A percentile compares a stretch with the other conserved stretches of the same genome.
phyloP scores from a whole-genome alignment of 2,329 filamentous ascomycete genomes.

The Herpotrichia juniperi region DNA sequence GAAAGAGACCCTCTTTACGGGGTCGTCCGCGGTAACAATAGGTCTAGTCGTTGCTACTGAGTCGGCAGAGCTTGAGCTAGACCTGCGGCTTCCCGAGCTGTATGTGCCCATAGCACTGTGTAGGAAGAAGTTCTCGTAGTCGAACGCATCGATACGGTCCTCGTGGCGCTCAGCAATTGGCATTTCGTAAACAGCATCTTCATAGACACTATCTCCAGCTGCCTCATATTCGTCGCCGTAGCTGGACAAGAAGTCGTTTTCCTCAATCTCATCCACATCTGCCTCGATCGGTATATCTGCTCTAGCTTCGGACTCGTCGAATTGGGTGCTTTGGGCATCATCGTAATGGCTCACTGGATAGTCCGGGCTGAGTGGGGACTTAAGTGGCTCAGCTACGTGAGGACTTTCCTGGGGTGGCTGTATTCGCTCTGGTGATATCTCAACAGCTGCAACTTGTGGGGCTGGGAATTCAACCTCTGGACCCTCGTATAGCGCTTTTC shows the following conservation, averaged over 20 bases:
- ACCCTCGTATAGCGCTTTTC: slow-evolving; percentile 28
- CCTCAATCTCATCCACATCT: slow-evolving; percentile 42
- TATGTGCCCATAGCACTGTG: slow-evolving; percentile 89
- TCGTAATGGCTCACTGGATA: slow-evolving; percentile 30
- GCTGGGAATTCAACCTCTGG: slow-evolving; percentile 9
- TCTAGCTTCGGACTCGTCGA: slow-evolving; percentile 17
- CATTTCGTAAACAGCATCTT: slow-evolving; percentile 51
- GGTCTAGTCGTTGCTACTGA: slow-evolving; percentile 59
- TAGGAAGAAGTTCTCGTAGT: slow-evolving; percentile 95
- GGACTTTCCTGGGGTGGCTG: not conserved
- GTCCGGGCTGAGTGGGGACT: slow-evolving; percentile 10
- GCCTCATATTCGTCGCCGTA: slow-evolving; percentile 31
- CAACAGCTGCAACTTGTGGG: slow-evolving; percentile 10
- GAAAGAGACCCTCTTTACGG: slow-evolving; percentile 33
- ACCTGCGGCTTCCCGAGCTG: slow-evolving; percentile 62
- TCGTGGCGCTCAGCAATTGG: slow-evolving; percentile 70
- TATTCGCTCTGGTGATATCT: not conserved
- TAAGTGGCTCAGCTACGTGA: not conserved
- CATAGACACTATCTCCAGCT: slow-evolving; percentile 47
- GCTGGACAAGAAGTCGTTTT: slow-evolving; percentile 48
- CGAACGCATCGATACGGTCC: slow-evolving; percentile 92
- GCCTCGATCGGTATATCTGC: slow-evolving; percentile 34
- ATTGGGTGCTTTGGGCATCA: slow-evolving; percentile 27
- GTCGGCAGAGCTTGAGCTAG: slow-evolving; percentile 60
- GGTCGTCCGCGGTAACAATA: slow-evolving; percentile 29